A percentile compares a stretch with the other conserved stretches of the same genome.
Conservation (phyloP, 225 moss, liverwort and hornwort species). For the Pseudoscleropodium purum region DNA sequence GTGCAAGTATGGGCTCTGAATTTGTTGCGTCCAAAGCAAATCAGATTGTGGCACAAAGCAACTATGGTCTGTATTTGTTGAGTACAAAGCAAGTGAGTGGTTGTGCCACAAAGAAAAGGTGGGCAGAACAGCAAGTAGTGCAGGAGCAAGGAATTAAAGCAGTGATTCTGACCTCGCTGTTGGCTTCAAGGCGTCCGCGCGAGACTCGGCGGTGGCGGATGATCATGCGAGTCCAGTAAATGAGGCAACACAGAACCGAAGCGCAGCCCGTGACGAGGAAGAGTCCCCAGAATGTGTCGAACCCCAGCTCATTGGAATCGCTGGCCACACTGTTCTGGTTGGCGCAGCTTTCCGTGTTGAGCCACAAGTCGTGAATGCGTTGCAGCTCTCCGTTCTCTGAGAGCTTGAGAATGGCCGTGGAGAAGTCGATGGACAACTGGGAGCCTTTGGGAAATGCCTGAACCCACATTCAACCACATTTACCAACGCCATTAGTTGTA, state of each 20-base stretch:
- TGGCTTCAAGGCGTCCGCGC: background rate
- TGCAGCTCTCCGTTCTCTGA: conserved; percentile 84
- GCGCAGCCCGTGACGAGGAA: conserved; percentile 88
- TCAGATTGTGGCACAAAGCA: background rate
- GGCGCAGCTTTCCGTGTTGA: conserved; percentile 36
- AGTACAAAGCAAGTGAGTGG: background rate
- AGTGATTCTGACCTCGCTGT: conserved; percentile 2
- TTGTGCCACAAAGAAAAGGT: background rate
- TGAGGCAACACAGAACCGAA: conserved; percentile 60
- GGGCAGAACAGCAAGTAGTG: background rate
- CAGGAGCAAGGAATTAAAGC: background rate
- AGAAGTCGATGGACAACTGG: conserved; percentile 74
- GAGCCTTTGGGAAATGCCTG: conserved; percentile 97
- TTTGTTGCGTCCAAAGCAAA: background rate
- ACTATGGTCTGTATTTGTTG: background rate
- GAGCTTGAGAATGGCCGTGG: conserved; percentile 72
- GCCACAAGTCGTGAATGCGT: conserved; percentile 71
- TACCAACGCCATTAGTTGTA: background rate
- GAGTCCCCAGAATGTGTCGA: conserved; percentile 78
- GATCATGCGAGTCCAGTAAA: conserved; percentile 70
- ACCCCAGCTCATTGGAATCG: conserved; percentile 47
- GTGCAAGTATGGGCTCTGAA: background rate
- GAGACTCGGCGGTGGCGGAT: conserved; percentile 37
- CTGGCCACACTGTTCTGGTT: conserved; percentile 5
- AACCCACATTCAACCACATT: background rate